Evolutionary conservation across 2,329 filamentous ascomycete genomes (phyloP).

Genomic region (Diaporthe sp.): DNA sequence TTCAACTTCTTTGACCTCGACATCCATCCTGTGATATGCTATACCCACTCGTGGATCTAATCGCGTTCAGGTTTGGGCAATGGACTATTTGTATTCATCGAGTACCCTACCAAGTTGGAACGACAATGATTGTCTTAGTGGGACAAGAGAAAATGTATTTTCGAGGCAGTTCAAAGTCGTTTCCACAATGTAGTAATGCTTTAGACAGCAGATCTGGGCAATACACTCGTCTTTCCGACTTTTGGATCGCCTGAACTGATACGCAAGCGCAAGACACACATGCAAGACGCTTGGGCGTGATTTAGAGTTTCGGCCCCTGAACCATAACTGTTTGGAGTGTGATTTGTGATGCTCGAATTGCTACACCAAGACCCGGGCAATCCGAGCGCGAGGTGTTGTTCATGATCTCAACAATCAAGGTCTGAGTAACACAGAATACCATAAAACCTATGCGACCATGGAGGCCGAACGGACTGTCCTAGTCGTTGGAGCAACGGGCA

Average conservation of each 20-base stretch:
- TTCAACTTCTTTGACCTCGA: too few relatives aligned
- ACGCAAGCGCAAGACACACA: too few relatives aligned
- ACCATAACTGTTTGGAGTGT: not conserved
- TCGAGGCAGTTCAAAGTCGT: too few relatives aligned
- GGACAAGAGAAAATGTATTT: too few relatives aligned
- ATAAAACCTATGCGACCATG: not conserved
- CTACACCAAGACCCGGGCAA: not conserved
- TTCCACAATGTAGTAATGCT: too few relatives aligned
- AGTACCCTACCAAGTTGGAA: too few relatives aligned
- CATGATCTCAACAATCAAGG: not conserved
- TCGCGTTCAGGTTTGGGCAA: not conserved
- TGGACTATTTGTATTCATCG: not conserved
- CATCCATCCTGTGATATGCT: too few relatives aligned
- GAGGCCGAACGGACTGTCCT: not conserved
- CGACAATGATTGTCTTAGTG: too few relatives aligned
- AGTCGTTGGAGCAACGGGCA: constrained; percentile 1
- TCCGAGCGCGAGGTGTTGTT: not conserved
- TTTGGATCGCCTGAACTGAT: too few relatives aligned
- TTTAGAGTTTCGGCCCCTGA: constrained; percentile 4
- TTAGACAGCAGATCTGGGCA: too few relatives aligned
- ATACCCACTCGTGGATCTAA: not conserved
- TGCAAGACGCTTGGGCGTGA: not conserved
- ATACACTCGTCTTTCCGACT: too few relatives aligned
- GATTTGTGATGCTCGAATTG: not conserved
- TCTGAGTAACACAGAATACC: not conserved